These are phyloP conservation scores for Leccinum subgranulosum DNA, from an alignment of 768 basidiomycete genomes.

Conservation along the genomic window DNA sequence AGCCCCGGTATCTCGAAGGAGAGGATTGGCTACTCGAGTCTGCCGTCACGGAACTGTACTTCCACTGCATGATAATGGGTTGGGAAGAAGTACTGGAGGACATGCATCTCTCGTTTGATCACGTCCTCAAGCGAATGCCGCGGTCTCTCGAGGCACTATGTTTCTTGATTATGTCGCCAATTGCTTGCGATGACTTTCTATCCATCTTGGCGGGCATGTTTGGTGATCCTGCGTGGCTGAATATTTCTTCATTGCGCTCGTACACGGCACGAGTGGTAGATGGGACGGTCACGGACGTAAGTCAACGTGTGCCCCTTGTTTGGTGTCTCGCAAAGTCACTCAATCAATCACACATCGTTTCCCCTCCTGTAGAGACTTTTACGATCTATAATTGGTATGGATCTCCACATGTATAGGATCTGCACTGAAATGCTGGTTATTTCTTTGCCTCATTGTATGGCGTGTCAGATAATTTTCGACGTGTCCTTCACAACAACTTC, in stretches of 20 bases:
- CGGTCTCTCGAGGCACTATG: not conserved
- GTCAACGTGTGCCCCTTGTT: not conserved
- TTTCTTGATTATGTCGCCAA: not conserved
- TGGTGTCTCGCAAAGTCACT: not conserved
- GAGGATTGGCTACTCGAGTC: not conserved
- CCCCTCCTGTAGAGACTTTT: not conserved
- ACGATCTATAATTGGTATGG: not conserved
- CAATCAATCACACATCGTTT: not conserved
- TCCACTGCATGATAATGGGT: not conserved
- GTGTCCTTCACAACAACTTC: constrained; percentile 1
- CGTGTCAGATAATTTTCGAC: not conserved
- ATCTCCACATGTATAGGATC: not conserved
- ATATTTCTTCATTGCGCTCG: not conserved
- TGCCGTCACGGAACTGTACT: not conserved
- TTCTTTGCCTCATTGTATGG: not conserved
- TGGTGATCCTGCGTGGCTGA: not conserved
- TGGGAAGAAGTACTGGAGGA: not conserved
- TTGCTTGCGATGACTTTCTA: not conserved
- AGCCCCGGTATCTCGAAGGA: not conserved
- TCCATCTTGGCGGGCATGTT: not conserved
- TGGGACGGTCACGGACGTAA: not conserved
- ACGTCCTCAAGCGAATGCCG: not conserved
- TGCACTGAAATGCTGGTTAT: not conserved
- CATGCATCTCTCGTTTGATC: not conserved
- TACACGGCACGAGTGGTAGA: not conserved